Evolutionary conservation across 2,329 filamentous ascomycete species (phyloP).

Genomic region (Penicillium sclerotigenum): DNA sequence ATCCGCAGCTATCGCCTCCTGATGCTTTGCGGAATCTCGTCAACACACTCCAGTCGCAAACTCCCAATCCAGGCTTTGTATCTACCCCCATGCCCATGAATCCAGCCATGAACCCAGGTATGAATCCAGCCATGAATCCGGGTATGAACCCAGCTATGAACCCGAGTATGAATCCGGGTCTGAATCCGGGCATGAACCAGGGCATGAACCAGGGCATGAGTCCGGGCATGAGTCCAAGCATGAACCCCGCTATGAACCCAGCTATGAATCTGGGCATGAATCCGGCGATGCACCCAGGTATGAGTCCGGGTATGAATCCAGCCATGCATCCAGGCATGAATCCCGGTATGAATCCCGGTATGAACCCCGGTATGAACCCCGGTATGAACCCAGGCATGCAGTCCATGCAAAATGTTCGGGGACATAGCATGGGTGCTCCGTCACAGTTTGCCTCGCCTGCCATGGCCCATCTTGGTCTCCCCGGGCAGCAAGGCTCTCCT

Average conservation of each 20-base stretch:
- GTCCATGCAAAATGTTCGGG: constrained; percentile 38
- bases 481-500: constrained; percentile 49
- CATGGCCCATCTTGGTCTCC: constrained; percentile 52
- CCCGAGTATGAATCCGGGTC: background rate
- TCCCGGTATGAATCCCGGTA: constrained; percentile 3
- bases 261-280: background rate
- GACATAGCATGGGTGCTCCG: constrained; percentile 47
- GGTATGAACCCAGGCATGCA: constrained; percentile 35
- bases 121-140: background rate
- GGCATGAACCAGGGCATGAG: background rate
- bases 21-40: constrained; percentile 56
- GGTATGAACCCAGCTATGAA: background rate
- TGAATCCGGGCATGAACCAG: constrained; percentile 21
- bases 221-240: background rate
- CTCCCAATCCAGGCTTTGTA: constrained; percentile 29
- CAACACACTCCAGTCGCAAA: constrained; percentile 42
- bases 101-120: background rate
- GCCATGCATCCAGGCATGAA: constrained; percentile 19
- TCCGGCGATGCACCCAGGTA: background rate
- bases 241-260: background rate
- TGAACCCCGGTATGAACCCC: constrained; percentile 1
- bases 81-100: constrained; percentile 28
- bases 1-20: constrained; percentile 51
- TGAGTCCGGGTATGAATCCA: background rate
- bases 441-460: constrained; percentile 59